Evolutionary conservation across 2,329 filamentous ascomycete species (phyloP).

Genomic region (Cryphonectria nitschkei): DNA sequence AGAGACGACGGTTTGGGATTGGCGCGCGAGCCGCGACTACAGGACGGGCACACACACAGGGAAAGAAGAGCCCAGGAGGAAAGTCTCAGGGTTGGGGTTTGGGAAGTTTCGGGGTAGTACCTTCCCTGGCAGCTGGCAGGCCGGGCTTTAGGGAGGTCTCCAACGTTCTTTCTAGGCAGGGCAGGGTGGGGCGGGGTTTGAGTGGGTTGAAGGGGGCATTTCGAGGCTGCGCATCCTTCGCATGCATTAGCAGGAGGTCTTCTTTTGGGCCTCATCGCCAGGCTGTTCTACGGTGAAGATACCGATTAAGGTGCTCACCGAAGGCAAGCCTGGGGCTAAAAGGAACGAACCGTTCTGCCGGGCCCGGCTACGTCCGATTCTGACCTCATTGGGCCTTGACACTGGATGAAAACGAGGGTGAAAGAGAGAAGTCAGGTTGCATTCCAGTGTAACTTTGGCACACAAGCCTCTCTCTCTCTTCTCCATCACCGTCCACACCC

Average conservation of each 20-base stretch:
- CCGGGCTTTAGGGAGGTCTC: slow-evolving; percentile 11
- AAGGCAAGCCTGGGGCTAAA: background rate
- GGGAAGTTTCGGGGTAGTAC: background rate
- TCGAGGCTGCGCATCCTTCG: slow-evolving; percentile 13
- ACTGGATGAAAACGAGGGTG: background rate
- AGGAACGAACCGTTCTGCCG: slow-evolving; percentile 17
- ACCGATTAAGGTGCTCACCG: slow-evolving; percentile 8
- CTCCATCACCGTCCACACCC: too few species aligned
- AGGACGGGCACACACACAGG: background rate
- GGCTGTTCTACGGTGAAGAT: background rate
- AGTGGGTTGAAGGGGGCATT: background rate
- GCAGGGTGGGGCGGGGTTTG: background rate
- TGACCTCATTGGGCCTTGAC: slow-evolving; percentile 4
- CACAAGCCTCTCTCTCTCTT: slow-evolving; percentile 1
- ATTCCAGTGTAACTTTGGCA: background rate
- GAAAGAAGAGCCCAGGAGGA: background rate
- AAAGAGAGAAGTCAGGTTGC: background rate
- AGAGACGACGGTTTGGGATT: background rate
- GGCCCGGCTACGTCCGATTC: slow-evolving; percentile 22
- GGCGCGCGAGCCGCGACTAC: background rate
- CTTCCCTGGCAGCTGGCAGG: slow-evolving; percentile 1
- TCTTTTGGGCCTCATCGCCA: background rate
- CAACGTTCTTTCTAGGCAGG: slow-evolving; percentile 12
- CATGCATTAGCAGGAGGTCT: slow-evolving; percentile 1
- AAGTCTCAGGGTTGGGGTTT: slow-evolving; percentile 17